A percentile compares a stretch with the other conserved stretches of the same genome.
phyloP scores from a whole-genome alignment of 2,329 filamentous ascomycete species.

The Aschersonia sp. region DNA sequence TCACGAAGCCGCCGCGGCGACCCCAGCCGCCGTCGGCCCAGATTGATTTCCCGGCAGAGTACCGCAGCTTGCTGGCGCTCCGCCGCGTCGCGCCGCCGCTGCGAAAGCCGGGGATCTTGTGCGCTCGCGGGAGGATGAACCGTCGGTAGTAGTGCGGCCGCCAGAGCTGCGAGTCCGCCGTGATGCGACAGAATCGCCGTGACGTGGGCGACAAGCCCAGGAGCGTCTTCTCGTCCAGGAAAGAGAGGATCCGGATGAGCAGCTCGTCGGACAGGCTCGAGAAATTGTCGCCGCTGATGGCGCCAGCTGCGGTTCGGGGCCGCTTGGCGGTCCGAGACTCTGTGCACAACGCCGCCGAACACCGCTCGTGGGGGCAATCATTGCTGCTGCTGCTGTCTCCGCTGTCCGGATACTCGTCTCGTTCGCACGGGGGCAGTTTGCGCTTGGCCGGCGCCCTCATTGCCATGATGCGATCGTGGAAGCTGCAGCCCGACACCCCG shows the following conservation, averaged over 20 bases:
- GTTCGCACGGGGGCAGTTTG: too few relatives aligned
- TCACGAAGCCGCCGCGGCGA: constrained; percentile 23
- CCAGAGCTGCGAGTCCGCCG: constrained; percentile 80
- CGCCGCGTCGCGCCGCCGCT: constrained; percentile 14
- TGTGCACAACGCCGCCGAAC: too few relatives aligned
- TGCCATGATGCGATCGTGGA: too few relatives aligned
- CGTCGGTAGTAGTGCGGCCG: constrained; percentile 74
- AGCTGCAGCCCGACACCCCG: too few relatives aligned
- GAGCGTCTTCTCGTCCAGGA: constrained; percentile 55
- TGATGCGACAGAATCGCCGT: constrained; percentile 55
- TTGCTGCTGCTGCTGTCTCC: too few relatives aligned
- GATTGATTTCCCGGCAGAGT: constrained; percentile 26
- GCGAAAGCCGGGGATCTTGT: constrained; percentile 55
- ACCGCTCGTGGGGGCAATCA: too few relatives aligned
- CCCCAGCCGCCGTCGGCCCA: constrained; percentile 28
- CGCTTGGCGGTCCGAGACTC: too few relatives aligned
- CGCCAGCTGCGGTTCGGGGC: too few relatives aligned
- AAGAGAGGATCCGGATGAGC: constrained; percentile 68
- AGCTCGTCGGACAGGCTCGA: constrained; percentile 76
- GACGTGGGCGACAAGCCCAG: constrained; percentile 53
- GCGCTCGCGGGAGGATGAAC: constrained; percentile 71
- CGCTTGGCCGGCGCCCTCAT: too few relatives aligned
- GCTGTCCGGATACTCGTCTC: too few relatives aligned
- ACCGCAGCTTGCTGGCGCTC: constrained; percentile 23
- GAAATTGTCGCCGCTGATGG: constrained; percentile 25